Conservation (phyloP, 2,329 filamentous ascomycete genomes). For the Teratosphaeria epicoccoides region DNA sequence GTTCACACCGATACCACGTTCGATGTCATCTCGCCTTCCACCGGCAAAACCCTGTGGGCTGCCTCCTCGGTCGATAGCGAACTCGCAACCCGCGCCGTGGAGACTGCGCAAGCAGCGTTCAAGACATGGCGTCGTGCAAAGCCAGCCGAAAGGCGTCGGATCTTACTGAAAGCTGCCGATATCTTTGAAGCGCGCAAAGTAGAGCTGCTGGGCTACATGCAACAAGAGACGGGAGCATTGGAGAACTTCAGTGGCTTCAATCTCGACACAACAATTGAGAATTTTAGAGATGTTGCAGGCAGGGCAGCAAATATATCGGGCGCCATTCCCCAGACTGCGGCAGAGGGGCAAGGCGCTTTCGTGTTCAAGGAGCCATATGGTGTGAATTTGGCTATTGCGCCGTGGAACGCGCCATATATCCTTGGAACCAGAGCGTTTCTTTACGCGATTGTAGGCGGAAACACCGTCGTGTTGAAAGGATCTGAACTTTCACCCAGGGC, state of each 20-base stretch:
- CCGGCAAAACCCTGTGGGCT: constrained; percentile 43
- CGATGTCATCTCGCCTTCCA: constrained; percentile 46
- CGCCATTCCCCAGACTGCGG: constrained; percentile 35
- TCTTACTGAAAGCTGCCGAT: constrained; percentile 59
- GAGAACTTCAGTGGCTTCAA: constrained; percentile 33
- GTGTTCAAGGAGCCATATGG: constrained; percentile 68
- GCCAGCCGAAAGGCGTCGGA: constrained; percentile 51
- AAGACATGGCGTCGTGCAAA: constrained; percentile 56
- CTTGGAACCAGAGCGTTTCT: constrained; percentile 39
- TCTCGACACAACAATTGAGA: constrained; percentile 29
- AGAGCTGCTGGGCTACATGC: constrained; percentile 52
- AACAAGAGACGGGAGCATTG: constrained; percentile 45
- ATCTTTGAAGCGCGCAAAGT: constrained; percentile 49
- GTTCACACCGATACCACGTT: constrained; percentile 40
- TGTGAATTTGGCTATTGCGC: constrained; percentile 67
- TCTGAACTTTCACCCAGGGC: constrained; percentile 57
- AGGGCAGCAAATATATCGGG: constrained; percentile 40
- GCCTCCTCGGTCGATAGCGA: constrained; percentile 46
- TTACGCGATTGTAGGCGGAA: constrained; percentile 60
- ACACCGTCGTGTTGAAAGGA: constrained; percentile 63
- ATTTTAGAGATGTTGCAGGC: constrained; percentile 44
- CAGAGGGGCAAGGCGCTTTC: constrained; percentile 49
- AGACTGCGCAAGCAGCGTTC: constrained; percentile 57
- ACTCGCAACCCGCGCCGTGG: constrained; percentile 46
- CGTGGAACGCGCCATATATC: constrained; percentile 58